Evolutionary conservation across 2,329 filamentous ascomycete genomes (phyloP).

Genomic region (Periglandula ipomoeae): DNA sequence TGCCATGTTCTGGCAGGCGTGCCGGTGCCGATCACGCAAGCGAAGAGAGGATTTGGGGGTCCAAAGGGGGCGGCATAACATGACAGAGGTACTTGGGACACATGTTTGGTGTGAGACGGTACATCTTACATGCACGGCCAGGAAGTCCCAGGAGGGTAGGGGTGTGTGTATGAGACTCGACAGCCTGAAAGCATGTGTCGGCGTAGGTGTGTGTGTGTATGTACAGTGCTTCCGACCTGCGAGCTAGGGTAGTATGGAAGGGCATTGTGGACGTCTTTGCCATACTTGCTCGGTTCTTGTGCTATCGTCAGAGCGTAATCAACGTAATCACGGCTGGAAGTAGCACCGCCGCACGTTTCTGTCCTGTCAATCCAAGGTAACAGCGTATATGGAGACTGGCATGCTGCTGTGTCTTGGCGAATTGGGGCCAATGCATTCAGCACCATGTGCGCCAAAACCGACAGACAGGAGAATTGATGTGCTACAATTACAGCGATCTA

Average conservation of each 20-base stretch:
- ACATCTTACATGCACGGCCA: not conserved
- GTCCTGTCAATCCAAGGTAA: not conserved
- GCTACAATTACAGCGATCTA: too few species aligned
- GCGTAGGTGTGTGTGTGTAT: not conserved
- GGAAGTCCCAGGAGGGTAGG: not conserved
- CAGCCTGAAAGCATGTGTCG: not conserved
- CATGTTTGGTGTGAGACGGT: not conserved
- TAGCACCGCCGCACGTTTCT: not conserved
- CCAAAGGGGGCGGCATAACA: not conserved
- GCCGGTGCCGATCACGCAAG: not conserved
- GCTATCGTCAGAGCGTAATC: not conserved
- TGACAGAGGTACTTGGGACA: not conserved
- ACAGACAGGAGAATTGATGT: too few species aligned
- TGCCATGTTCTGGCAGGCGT: not conserved
- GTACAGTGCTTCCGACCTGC: not conserved
- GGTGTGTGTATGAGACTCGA: not conserved
- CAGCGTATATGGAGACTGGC: not conserved
- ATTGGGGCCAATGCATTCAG: not conserved
- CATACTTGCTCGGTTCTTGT: not conserved
- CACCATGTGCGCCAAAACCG: not conserved
- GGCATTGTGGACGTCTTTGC: not conserved
- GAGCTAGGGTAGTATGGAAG: not conserved
- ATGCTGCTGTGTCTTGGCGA: slow-evolving; percentile 3
- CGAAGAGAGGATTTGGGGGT: not conserved
- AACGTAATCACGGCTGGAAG: slow-evolving; percentile 2